Percentiles rank a stretch among this genome's conserved stretches.
Evolutionary conservation across 176 grass and related monocot genomes (phyloP).

Genomic region (Aegilops umbellulata): DNA sequence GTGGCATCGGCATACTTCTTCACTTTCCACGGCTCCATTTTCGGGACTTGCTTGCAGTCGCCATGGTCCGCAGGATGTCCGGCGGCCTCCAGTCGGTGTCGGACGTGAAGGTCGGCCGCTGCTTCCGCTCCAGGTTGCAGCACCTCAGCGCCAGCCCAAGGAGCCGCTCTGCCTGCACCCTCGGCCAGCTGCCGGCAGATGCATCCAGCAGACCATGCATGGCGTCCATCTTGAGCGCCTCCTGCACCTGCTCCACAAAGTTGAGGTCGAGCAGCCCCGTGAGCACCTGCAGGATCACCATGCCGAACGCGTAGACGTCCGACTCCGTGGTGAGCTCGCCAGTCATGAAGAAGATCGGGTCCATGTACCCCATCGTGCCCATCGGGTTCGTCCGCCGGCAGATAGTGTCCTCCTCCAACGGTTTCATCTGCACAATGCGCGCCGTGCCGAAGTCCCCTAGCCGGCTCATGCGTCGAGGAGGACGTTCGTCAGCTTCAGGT

Average conservation of each 20-base stretch:
- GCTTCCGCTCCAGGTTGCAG: slow-evolving; percentile 37
- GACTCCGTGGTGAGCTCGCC: slow-evolving; percentile 50
- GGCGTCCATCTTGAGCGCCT: slow-evolving; percentile 17
- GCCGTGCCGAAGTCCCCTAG: slow-evolving; percentile 62
- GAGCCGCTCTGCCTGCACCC: slow-evolving; percentile 32
- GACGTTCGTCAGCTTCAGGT: slow-evolving; percentile 62
- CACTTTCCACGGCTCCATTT: slow-evolving; percentile 10
- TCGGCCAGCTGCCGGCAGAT: slow-evolving; percentile 40
- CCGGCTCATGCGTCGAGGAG: slow-evolving; percentile 49
- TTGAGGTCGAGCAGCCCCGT: slow-evolving; percentile 32
- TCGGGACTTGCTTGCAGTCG: not conserved
- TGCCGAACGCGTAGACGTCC: slow-evolving; percentile 42
- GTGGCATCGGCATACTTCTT: not conserved
- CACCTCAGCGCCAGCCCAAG: slow-evolving; percentile 31
- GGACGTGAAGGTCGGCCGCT: slow-evolving; percentile 28
- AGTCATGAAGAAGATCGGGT: slow-evolving; percentile 42
- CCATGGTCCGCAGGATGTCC: slow-evolving; percentile 33
- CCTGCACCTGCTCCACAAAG: slow-evolving; percentile 25
- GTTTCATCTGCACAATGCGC: slow-evolving; percentile 30
- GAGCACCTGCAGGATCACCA: slow-evolving; percentile 41
- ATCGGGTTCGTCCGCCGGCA: slow-evolving; percentile 38
- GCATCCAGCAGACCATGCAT: slow-evolving; percentile 29
- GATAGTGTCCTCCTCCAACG: slow-evolving; percentile 35
- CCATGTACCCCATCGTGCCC: slow-evolving; percentile 45
- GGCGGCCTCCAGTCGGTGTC: slow-evolving; percentile 41